Conservation (phyloP, 106 monocot genomes). For the Phalaenopsis equestris region DNA sequence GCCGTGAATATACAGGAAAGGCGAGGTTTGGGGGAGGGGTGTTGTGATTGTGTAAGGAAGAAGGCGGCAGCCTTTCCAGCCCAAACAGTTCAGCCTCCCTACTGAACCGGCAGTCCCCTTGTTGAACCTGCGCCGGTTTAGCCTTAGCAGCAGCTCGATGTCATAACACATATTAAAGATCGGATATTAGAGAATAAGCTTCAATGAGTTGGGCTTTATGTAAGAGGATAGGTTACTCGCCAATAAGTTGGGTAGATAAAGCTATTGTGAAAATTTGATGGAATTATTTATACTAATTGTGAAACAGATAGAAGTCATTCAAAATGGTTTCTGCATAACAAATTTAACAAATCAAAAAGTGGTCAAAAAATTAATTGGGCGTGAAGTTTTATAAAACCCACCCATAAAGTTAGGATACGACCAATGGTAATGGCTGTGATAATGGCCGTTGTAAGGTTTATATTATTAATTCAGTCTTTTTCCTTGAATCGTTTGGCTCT, state of each 20-base stretch:
- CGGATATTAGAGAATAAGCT: not conserved
- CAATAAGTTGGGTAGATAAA: not conserved
- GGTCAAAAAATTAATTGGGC: not conserved
- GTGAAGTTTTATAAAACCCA: not conserved
- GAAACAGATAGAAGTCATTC: not conserved
- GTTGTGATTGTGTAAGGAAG: no score
- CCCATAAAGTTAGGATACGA: not conserved
- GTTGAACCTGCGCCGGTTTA: no score
- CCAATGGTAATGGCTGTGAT: not conserved
- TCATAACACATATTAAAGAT: no score
- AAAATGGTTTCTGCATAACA: not conserved
- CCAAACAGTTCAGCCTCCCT: no score
- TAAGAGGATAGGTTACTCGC: not conserved
- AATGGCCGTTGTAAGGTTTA: not conserved
- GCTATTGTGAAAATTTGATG: no score
- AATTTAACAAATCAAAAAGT: not conserved
- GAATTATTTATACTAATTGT: no score
- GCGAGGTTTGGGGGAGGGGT: no score
- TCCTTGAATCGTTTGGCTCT: not conserved
- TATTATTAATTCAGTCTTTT: not conserved
- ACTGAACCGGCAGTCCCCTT: no score
- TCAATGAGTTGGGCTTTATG: not conserved
- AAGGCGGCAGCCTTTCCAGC: no score
- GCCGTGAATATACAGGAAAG: no score
- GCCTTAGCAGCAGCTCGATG: no score